Percentiles rank a stretch among this genome's conserved stretches.
phyloP scores from a whole-genome alignment of 208 protist genomes.

The Crithidia expoeki region DNA sequence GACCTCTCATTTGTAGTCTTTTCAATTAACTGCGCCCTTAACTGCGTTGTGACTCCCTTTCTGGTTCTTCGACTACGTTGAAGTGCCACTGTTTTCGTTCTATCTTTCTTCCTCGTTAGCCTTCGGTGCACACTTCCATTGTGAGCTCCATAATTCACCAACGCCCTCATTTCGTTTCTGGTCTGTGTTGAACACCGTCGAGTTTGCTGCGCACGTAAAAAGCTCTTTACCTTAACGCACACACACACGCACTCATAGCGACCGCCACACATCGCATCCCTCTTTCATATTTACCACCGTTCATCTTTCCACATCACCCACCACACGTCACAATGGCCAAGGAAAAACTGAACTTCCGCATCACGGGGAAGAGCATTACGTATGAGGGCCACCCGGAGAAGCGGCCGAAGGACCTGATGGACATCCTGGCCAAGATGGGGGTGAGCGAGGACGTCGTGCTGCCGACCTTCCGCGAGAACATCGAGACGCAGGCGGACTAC shows the following conservation, averaged over 20 bases:
- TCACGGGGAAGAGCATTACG: constrained; percentile 58
- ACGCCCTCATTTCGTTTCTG: constrained; percentile 1
- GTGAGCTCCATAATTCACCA: too few relatives aligned
- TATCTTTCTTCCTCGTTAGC: neutral
- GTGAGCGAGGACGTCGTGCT: constrained; percentile 51
- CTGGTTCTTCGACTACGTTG: neutral
- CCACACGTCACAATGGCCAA: constrained; percentile 53
- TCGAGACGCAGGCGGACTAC: constrained; percentile 48
- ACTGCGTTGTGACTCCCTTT: too few relatives aligned
- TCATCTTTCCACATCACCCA: too few relatives aligned
- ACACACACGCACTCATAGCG: neutral
- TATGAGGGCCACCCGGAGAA: constrained; percentile 76
- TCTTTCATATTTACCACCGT: neutral
- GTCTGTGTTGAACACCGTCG: too few relatives aligned
- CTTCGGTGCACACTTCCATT: too few relatives aligned
- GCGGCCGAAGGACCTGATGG: constrained; percentile 75
- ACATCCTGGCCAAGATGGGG: constrained; percentile 79
- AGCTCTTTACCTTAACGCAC: neutral
- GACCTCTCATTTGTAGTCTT: constrained; percentile 4
- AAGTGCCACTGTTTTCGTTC: neutral
- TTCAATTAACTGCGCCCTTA: neutral
- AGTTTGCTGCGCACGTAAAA: too few relatives aligned
- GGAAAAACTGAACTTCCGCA: constrained; percentile 72
- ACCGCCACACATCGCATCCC: neutral
- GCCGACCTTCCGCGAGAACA: constrained; percentile 71